A percentile compares a stretch with the other conserved stretches of the same genome.
phyloP scores from a whole-genome alignment of 1,284 basidiomycete genomes.

The Vanrija sp. region DNA sequence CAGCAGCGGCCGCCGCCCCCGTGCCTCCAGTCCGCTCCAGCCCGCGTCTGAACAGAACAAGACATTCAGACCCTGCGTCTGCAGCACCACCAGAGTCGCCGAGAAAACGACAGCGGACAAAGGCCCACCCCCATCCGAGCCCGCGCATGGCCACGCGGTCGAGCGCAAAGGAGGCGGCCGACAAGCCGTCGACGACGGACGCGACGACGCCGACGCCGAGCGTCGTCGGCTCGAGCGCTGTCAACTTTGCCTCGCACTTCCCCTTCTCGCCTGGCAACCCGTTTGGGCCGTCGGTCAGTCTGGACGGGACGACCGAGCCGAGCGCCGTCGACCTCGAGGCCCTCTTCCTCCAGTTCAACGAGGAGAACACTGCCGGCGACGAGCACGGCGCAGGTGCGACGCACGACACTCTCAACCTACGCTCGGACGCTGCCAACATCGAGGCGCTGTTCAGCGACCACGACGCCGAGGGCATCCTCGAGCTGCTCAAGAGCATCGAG shows the following conservation, averaged over 20 bases:
- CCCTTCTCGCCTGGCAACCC: constrained; percentile 4
- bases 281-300: not conserved
- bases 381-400: not conserved
- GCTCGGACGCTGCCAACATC: constrained; percentile 5
- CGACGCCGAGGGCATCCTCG: constrained; percentile 16
- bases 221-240: not conserved
- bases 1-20: not conserved
- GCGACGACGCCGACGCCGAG: constrained; percentile 13
- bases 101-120: constrained; percentile 18
- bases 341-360: constrained; percentile 15
- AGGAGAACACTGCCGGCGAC: constrained; percentile 1
- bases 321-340: constrained; percentile 9
- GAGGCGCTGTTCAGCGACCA: constrained; percentile 12
- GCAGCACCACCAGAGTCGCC: constrained; percentile 20
- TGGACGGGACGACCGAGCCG: not conserved
- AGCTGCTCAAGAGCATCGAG: constrained; percentile 13
- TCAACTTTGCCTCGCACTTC: constrained; percentile 12
- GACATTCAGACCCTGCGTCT: not conserved
- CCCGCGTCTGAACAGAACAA: no score
- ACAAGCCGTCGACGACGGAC: not conserved
- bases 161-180: constrained; percentile 6
- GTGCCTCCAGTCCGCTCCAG: not conserved
- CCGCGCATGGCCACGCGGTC: constrained; percentile 32
- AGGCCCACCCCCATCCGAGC: constrained; percentile 19
- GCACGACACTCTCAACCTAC: no score